Percentiles rank a stretch among this genome's conserved stretches.
phyloP scores from a whole-genome alignment of 768 basidiomycete species.

The Suillus placidus region DNA sequence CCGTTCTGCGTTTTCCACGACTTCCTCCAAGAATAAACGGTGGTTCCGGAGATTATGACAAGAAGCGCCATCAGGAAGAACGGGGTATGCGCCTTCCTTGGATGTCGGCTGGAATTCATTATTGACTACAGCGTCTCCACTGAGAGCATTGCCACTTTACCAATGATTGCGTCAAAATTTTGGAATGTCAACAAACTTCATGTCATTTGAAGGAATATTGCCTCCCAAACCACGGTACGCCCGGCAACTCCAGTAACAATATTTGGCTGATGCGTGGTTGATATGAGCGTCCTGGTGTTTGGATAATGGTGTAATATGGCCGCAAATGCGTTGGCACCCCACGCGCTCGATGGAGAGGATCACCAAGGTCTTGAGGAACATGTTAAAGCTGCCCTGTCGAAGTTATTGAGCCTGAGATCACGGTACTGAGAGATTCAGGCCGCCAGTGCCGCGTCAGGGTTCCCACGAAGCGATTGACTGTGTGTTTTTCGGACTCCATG shows the following conservation, averaged over 20 bases:
- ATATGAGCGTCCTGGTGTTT: neutral
- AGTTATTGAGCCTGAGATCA: too few species aligned
- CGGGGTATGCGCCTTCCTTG: conserved; percentile 34
- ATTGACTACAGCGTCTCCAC: neutral
- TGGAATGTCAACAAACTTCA: too few species aligned
- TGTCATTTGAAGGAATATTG: too few species aligned
- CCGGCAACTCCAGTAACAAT: neutral
- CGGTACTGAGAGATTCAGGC: too few species aligned
- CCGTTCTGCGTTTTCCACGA: conserved; percentile 24
- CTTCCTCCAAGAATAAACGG: conserved; percentile 29
- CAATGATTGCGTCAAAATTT: too few species aligned
- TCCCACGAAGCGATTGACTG: neutral
- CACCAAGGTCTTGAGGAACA: conserved; percentile 40
- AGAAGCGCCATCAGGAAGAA: conserved; percentile 38
- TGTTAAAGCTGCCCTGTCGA: conserved; percentile 35
- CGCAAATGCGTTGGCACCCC: conserved; percentile 28
- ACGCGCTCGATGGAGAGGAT: conserved; percentile 32
- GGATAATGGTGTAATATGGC: too few species aligned
- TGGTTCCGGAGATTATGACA: conserved; percentile 29
- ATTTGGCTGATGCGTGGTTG: neutral
- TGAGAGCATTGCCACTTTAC: too few species aligned
- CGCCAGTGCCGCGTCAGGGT: neutral
- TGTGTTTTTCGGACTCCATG: neutral
- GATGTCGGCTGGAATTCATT: conserved; percentile 14
- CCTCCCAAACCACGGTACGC: too few species aligned